Conservation (phyloP, 768 basidiomycete species). For the Candolleomyces eurysporus region DNA sequence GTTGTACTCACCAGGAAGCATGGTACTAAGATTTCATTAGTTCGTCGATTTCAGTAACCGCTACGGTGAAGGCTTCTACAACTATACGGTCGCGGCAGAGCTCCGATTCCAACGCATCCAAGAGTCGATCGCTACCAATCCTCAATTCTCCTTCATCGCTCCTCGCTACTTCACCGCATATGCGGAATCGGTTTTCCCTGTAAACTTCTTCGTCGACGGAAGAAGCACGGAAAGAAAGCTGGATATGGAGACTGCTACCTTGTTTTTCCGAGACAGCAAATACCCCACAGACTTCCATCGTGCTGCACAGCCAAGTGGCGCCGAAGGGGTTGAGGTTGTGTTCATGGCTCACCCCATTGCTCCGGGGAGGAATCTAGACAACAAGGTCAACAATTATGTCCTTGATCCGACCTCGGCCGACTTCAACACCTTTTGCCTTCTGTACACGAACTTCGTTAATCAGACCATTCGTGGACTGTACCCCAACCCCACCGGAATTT, state of each 20-base stretch:
- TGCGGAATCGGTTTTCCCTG: constrained; percentile 15
- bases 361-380: constrained; percentile 12
- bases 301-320: constrained; percentile 5
- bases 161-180: constrained; percentile 15
- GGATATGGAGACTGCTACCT: constrained; percentile 9
- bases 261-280: constrained; percentile 16
- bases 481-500: constrained; percentile 16
- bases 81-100: constrained; percentile 16
- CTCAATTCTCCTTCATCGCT: constrained; percentile 13
- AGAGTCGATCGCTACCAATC: constrained; percentile 20
- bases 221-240: constrained; percentile 12
- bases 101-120: constrained; percentile 16
- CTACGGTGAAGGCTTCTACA: constrained; percentile 20
- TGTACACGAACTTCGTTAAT: constrained; percentile 16
- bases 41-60: constrained; percentile 12
- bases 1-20: neutral
- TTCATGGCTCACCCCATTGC: constrained; percentile 9
- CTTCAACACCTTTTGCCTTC: constrained; percentile 7
- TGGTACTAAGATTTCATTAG: neutral
- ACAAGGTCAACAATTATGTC: constrained; percentile 13
- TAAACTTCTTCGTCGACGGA: constrained; percentile 18
- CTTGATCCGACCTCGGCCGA: constrained; percentile 11
- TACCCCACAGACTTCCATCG: constrained; percentile 17
- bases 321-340: constrained; percentile 1
- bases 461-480: constrained; percentile 12